These are phyloP conservation scores for Lasiodiplodia citricola DNA, from an alignment of 2,329 filamentous ascomycete species.

Conservation along the genomic window DNA sequence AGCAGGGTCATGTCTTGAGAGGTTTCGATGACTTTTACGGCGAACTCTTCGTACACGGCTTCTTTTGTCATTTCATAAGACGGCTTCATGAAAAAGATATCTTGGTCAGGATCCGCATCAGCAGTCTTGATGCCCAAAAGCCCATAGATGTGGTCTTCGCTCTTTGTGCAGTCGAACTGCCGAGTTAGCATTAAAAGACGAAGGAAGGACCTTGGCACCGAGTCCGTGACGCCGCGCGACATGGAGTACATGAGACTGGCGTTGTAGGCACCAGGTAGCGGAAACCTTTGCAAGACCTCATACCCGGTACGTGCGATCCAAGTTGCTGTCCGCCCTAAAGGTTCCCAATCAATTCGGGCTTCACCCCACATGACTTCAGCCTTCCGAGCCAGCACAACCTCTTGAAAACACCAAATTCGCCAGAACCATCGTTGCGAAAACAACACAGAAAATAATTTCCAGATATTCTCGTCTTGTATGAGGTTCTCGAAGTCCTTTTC, in stretches of 20 bases:
- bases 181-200: neutral
- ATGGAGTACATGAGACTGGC: neutral
- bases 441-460: neutral
- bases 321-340: neutral
- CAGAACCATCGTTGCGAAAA: neutral
- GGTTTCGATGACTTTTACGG: neutral
- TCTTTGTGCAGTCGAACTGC: neutral
- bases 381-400: neutral
- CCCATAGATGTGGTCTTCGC: neutral
- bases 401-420: neutral
- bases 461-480: neutral
- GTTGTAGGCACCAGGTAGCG: neutral
- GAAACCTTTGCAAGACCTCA: neutral
- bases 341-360: neutral
- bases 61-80: neutral
- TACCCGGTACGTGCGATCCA: neutral
- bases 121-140: neutral
- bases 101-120: neutral
- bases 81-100: neutral
- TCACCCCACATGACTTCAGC: neutral
- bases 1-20: neutral
- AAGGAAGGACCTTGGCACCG: neutral
- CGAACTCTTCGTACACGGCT: neutral
- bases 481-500: rapidly evolving
- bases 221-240: neutral